These are phyloP conservation scores for Nicotiana noctiflora DNA, from an alignment of 257 asterid genomes.

Conservation along the genomic window DNA sequence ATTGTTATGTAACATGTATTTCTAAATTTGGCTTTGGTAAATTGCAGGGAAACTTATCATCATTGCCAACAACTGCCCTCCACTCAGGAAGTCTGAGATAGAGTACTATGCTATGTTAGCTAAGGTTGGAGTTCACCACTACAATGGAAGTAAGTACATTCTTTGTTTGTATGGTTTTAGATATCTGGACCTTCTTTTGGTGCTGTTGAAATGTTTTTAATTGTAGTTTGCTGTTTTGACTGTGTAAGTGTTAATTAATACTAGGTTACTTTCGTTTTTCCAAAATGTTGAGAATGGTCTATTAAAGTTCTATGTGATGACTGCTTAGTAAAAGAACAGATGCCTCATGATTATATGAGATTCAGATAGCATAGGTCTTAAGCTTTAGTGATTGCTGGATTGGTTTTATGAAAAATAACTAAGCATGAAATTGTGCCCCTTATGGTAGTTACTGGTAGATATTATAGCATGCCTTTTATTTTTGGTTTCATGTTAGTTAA, in stretches of 20 bases:
- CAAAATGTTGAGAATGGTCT: neutral
- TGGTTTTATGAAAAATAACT: neutral
- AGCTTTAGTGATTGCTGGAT: neutral
- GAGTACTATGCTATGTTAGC: conserved; percentile 80
- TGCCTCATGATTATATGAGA: neutral
- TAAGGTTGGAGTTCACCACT: conserved; percentile 65
- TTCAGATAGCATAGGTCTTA: neutral
- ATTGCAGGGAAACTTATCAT: conserved; percentile 27
- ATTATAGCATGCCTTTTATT: too few relatives aligned
- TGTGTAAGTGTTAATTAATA: neutral
- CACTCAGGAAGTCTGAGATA: conserved; percentile 80
- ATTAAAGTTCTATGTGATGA: neutral
- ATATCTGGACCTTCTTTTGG: neutral
- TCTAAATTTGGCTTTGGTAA: neutral
- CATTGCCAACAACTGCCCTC: conserved; percentile 74
- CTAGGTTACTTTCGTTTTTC: neutral
- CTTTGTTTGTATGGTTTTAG: neutral
- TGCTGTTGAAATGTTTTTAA: neutral
- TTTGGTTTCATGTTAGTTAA: too few relatives aligned
- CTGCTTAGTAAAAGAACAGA: neutral
- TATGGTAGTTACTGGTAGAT: too few relatives aligned
- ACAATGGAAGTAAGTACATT: conserved; percentile 56
- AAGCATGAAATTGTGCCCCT: neutral
- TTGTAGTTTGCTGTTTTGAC: neutral
- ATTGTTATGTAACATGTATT: neutral